Base-by-base conservation (phyloP, 2,329 filamentous ascomycete species). In the Grosmannia huntii region DNA sequence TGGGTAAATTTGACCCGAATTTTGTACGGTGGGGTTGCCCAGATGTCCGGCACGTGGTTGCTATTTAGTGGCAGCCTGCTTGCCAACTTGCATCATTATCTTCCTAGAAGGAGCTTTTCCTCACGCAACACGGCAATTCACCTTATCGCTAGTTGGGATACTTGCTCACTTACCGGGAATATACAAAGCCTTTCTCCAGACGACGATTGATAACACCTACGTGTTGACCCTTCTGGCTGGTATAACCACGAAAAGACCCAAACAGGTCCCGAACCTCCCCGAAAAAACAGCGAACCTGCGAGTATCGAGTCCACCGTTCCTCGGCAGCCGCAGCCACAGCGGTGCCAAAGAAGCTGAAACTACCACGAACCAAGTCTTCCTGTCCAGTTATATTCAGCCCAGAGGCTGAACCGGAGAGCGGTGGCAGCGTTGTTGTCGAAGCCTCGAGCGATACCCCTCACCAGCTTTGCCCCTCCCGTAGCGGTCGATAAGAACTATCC, bases 51-150 rank as follows among this genome's bases (percentile, higher is more conserved):
- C 55, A 57, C 54, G 54, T 56, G 54, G 54, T 56, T 25, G 19
- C 25, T 41, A 19, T 48, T 49, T 28, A 28, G 56, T 54, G 50
- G 56, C 21, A 58, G 56, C 56, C 56, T 58, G 56, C 56, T 51
- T 58, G 25, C n/a, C 21, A 53, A 33, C 38, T 58, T 55, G 57
- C 57, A 55, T 59, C 48, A 58, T 56, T 48, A 49, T 56, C 54
- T 56, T 46, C 27, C 57, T 49, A 31, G 9, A 54, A 28, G 51
- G 19, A 12, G n/a, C 9, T 5, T 55, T 23, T 23, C 11, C 23
- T 11, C 14, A 36, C 28, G 21, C 54, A 44, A 56, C 49, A 56
- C 57, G 16, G 41, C 3, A n/a, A 44, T 44, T 19, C 7, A 44
- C 16, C 19, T 4, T 12, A 44, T 44, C 41, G 41, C 41, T 7